phyloP scores from a whole-genome alignment of 164 flowering plant genomes.

The Vitis vinifera region DNA sequence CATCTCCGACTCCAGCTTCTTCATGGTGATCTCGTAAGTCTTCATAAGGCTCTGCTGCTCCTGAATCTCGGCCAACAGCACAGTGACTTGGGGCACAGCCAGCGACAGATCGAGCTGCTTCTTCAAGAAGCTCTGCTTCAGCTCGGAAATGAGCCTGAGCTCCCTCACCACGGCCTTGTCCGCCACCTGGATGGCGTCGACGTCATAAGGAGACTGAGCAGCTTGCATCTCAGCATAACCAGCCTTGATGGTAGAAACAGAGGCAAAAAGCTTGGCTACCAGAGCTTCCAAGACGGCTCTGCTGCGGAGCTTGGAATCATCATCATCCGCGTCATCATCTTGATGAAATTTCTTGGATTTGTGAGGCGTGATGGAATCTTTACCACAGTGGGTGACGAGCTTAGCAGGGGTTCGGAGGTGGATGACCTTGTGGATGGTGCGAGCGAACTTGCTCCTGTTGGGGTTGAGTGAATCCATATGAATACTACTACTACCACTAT shows the following conservation, averaged over 20 bases:
- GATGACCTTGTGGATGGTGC: conserved; percentile 34
- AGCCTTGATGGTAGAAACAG: conserved; percentile 73
- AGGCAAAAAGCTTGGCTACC: conserved; percentile 75
- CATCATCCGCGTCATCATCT: conserved; percentile 18
- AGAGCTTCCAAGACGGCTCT: conserved; percentile 68
- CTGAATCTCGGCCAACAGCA: conserved; percentile 73
- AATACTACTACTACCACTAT: too few relatives aligned
- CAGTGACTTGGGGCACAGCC: conserved; percentile 52
- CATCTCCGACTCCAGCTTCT: conserved; percentile 51
- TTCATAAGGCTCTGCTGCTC: conserved; percentile 77
- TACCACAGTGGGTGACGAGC: conserved; percentile 30
- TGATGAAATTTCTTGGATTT: conserved; percentile 16
- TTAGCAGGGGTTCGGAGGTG: conserved; percentile 20
- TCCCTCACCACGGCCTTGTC: conserved; percentile 74
- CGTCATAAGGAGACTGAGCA: conserved; percentile 81
- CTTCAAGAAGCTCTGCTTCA: conserved; percentile 62
- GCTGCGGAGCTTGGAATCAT: conserved; percentile 19
- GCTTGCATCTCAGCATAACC: conserved; percentile 91
- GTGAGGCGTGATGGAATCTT: conserved; percentile 36
- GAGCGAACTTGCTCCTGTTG: conserved; percentile 29
- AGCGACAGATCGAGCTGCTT: conserved; percentile 57
- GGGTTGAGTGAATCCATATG: conserved; percentile 30
- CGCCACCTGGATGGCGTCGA: conserved; percentile 57
- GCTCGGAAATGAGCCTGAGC: conserved; percentile 59
- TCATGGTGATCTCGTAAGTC: conserved; percentile 70